Evolutionary conservation across 108 stramenopile species (phyloP).

Genomic region (Nitzschia sp.): DNA sequence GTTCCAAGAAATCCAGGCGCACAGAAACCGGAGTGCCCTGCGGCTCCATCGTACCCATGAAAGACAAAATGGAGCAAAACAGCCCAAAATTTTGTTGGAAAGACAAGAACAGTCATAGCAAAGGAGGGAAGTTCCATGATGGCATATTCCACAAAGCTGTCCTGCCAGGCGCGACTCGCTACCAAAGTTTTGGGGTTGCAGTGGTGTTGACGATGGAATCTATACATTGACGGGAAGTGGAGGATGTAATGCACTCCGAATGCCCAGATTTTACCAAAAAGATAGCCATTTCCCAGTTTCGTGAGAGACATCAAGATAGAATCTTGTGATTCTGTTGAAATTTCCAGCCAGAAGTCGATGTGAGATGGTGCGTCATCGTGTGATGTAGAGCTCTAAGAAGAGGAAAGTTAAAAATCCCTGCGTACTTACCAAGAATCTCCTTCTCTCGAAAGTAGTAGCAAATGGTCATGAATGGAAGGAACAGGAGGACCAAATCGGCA

Average conservation of each 20-base stretch:
- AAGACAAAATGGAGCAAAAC: conserved; percentile 30
- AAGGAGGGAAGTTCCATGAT: conserved; percentile 42
- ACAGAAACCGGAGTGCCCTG: conserved; percentile 34
- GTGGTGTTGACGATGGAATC: conserved; percentile 33
- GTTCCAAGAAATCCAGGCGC: conserved; percentile 28
- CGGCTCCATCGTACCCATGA: conserved; percentile 42
- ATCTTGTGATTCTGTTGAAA: conserved; percentile 9
- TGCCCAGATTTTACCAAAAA: conserved; percentile 35
- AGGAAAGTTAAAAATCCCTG: too few species aligned
- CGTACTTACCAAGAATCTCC: conserved; percentile 10
- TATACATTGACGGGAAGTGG: conserved; percentile 27
- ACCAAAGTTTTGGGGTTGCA: conserved; percentile 22
- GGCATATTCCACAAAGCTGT: conserved; percentile 29
- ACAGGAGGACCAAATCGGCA: conserved; percentile 27
- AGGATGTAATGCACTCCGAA: conserved; percentile 31
- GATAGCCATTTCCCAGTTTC: conserved; percentile 26
- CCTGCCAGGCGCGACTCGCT: conserved; percentile 33
- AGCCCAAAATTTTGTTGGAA: conserved; percentile 23
- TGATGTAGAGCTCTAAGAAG: too few species aligned
- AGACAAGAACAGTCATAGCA: conserved; percentile 23
- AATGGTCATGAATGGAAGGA: conserved; percentile 32
- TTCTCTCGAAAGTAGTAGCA: conserved; percentile 20
- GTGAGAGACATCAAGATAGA: conserved; percentile 2
- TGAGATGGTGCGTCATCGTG: too few species aligned
- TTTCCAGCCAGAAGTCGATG: neutral